Percentiles rank a stretch among this genome's conserved stretches.
Evolutionary conservation across 2,329 filamentous ascomycete genomes (phyloP).

Genomic region (Venturia asperata): DNA sequence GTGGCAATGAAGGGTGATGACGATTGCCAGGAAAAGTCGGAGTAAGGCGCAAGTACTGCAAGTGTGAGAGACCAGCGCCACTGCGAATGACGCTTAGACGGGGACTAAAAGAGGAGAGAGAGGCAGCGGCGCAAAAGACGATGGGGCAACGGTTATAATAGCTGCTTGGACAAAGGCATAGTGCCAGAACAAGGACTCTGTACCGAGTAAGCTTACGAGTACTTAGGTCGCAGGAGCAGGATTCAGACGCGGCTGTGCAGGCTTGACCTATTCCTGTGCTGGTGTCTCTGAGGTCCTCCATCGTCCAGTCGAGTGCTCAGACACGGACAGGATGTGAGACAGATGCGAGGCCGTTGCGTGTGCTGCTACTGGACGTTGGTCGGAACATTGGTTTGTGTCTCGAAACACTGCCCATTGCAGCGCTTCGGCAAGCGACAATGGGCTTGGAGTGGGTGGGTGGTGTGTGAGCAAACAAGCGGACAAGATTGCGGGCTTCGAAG

Average conservation of each 20-base stretch:
- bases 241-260: neutral
- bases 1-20: neutral
- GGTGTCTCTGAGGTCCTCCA: neutral
- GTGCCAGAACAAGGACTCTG: neutral
- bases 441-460: neutral
- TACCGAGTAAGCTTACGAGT: neutral
- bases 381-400: neutral
- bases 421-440: no score
- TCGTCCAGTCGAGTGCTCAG: neutral
- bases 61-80: neutral
- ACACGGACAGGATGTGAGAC: neutral
- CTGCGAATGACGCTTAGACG: neutral
- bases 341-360: neutral
- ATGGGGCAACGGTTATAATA: neutral
- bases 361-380: neutral
- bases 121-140: neutral
- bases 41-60: neutral
- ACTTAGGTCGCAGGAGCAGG: no score
- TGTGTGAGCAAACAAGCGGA: no score
- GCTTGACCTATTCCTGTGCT: neutral
- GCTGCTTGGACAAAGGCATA: neutral
- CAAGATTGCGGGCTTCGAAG: neutral
- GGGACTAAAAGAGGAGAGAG: neutral
- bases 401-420: no score
- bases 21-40: neutral